phyloP scores from a whole-genome alignment of 2,329 filamentous ascomycete species.

The Fusarium poae region DNA sequence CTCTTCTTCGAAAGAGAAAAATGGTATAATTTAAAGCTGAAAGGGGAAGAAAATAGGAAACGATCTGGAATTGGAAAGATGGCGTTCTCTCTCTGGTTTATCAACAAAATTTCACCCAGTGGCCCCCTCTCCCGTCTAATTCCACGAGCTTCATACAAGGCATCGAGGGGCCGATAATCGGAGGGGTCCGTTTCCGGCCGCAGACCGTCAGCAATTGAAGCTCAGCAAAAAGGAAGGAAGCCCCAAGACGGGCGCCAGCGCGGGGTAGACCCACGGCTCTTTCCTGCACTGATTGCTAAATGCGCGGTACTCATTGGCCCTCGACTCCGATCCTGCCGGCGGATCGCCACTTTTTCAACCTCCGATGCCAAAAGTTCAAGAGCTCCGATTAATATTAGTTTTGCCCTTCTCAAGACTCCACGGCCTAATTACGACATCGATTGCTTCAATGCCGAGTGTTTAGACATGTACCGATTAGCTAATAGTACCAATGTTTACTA shows the following conservation, averaged over 20 bases:
- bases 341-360: slow-evolving; percentile 46
- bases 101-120: slow-evolving; percentile 45
- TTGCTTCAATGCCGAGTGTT: slow-evolving; percentile 19
- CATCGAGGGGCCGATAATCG: slow-evolving; percentile 49
- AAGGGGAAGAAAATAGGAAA: slow-evolving; percentile 15
- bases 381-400: slow-evolving; percentile 25
- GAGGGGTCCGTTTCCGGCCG: slow-evolving; percentile 43
- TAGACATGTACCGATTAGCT: slow-evolving; percentile 10
- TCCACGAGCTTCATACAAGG: slow-evolving; percentile 46
- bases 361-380: slow-evolving; percentile 42
- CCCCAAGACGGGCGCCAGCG: slow-evolving; percentile 42
- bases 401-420: slow-evolving; percentile 15
- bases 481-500: background rate
- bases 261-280: slow-evolving; percentile 47
- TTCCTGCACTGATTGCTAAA: slow-evolving; percentile 51
- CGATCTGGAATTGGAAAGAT: slow-evolving; percentile 27
- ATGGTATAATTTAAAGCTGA: background rate
- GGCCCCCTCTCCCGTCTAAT: slow-evolving; percentile 36
- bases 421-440: slow-evolving; percentile 36
- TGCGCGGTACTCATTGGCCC: slow-evolving; percentile 43
- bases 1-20: background rate
- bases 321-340: slow-evolving; percentile 29
- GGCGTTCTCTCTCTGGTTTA: slow-evolving; percentile 44
- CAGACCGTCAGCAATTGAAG: slow-evolving; percentile 44
- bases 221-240: slow-evolving; percentile 41